phyloP scores from a whole-genome alignment of 208 protist species.

The Strigomonas culicis region DNA sequence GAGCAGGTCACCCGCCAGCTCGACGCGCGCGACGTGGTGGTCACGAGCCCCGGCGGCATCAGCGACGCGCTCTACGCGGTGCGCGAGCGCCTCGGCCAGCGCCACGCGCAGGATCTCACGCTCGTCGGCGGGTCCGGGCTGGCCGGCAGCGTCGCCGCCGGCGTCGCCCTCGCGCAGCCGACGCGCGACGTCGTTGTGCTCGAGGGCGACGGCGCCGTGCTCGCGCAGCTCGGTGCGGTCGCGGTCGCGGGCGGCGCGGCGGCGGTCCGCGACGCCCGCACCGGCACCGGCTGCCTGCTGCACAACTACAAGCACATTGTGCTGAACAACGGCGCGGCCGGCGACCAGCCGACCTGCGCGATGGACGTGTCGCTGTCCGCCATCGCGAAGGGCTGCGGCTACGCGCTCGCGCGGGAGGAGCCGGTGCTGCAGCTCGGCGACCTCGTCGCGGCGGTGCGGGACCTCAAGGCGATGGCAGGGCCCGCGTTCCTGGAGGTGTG shows the following conservation, averaged over 20 bases:
- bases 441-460: neutral
- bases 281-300: neutral
- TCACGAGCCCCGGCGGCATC: neutral
- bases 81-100: neutral
- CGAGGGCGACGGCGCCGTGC: neutral
- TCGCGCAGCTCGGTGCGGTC: neutral
- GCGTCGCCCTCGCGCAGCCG: neutral
- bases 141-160: neutral
- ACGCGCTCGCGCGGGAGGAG: neutral
- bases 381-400: neutral
- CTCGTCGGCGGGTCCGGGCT: neutral
- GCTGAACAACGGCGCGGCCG: neutral
- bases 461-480: neutral
- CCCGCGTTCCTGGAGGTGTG: neutral
- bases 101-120: neutral
- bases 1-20: neutral
- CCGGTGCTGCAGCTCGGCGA: neutral
- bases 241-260: too few relatives aligned
- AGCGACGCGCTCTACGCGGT: neutral
- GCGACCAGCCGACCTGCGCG: neutral
- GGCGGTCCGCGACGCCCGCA: neutral
- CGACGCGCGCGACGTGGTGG: neutral
- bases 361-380: neutral
- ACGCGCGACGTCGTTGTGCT: neutral
- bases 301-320: neutral